phyloP scores from a whole-genome alignment of 768 basidiomycete species.

The Boletus eberwhitei region DNA sequence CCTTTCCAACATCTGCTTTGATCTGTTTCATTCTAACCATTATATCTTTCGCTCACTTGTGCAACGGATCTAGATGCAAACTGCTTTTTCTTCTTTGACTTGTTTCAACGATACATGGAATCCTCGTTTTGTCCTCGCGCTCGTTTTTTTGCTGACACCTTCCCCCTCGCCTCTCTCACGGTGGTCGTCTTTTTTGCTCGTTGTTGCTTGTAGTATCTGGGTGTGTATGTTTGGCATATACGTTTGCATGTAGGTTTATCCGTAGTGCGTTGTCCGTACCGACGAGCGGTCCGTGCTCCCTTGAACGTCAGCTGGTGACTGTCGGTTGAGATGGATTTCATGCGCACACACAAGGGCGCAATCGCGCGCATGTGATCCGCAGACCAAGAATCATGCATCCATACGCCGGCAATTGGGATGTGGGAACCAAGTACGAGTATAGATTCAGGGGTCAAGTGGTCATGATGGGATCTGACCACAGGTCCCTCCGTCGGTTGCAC shows the following conservation, averaged over 20 bases:
- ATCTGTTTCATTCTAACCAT: constrained; percentile 3
- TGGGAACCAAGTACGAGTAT: too few species aligned
- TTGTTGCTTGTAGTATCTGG: constrained; percentile 4
- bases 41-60: background rate
- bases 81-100: background rate
- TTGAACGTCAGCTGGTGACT: background rate
- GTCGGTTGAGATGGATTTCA: too few species aligned
- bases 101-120: background rate
- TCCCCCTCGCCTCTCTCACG: background rate
- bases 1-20: background rate
- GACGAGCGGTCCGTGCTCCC: background rate
- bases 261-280: background rate
- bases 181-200: background rate
- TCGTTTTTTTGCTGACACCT: background rate
- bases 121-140: background rate
- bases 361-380: too few species aligned
- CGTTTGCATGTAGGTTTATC: constrained; percentile 3
- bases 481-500: too few species aligned
- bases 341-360: too few species aligned
- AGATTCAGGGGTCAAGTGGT: too few species aligned
- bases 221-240: constrained; percentile 3
- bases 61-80: constrained; percentile 15
- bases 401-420: too few species aligned
- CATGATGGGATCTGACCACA: too few species aligned
- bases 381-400: too few species aligned